These are phyloP conservation scores for Aspergillus wentii DNA, from an alignment of 495 filamentous ascomycete species.

Conservation along the genomic window DNA sequence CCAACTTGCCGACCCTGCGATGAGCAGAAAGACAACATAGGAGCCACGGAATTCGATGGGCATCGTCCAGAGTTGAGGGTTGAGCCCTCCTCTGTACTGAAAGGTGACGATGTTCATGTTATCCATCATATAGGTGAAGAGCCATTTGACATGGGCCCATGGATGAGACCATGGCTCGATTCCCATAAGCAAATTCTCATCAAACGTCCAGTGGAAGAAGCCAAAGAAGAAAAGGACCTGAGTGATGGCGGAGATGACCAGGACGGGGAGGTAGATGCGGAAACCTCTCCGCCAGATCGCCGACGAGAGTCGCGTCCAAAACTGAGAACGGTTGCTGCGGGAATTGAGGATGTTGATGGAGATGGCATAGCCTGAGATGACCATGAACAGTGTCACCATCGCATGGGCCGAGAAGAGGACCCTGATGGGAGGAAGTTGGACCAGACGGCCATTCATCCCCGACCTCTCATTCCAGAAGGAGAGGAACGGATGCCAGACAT, in stretches of 20 bases:
- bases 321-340: conserved; percentile 33
- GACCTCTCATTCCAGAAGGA: conserved; percentile 23
- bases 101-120: conserved; percentile 25
- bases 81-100: conserved; percentile 14
- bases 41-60: conserved; percentile 44
- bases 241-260: conserved; percentile 41
- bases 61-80: conserved; percentile 48
- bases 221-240: conserved; percentile 34
- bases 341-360: conserved; percentile 47
- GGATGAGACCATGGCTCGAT: conserved; percentile 18
- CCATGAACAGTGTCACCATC: conserved; percentile 62
- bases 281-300: conserved; percentile 50
- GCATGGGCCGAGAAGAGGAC: conserved; percentile 50
- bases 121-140: conserved; percentile 29
- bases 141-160: conserved; percentile 14
- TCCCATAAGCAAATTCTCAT: conserved; percentile 7
- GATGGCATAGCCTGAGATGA: conserved; percentile 58
- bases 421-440: conserved; percentile 55
- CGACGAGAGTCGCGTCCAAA: conserved; percentile 33
- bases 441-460: conserved; percentile 36
- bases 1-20: conserved; percentile 30
- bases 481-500: conserved; percentile 18
- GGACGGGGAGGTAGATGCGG: conserved; percentile 51
- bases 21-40: conserved; percentile 38
- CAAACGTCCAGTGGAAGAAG: conserved; percentile 12